Evolutionary conservation across 108 stramenopile genomes (phyloP).

Genomic region (Pinguiococcus pyrenoidosus): DNA sequence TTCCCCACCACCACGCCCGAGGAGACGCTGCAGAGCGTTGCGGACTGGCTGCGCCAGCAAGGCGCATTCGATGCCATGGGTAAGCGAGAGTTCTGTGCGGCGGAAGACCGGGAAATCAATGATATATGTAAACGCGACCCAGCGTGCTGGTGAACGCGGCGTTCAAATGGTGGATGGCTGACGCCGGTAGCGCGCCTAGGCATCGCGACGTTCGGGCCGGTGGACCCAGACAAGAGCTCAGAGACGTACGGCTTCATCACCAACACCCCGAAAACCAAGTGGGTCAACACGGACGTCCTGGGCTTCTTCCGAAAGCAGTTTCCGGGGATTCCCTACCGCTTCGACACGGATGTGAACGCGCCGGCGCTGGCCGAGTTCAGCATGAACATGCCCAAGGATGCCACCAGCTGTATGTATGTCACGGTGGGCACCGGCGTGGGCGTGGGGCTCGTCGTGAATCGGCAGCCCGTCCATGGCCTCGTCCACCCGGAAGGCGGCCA

Average conservation of each 20-base stretch:
- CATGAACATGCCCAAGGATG: slow-evolving; percentile 4
- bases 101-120: background rate
- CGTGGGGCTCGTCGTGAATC: slow-evolving; percentile 77
- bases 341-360: slow-evolving; percentile 97
- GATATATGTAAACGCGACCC: background rate
- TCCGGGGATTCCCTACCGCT: slow-evolving; percentile 31
- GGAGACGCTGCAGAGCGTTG: too few species aligned
- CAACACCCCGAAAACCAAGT: slow-evolving; percentile 70
- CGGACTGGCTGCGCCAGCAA: too few species aligned
- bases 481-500: slow-evolving; percentile 81
- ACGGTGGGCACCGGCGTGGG: slow-evolving; percentile 90
- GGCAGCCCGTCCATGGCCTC: slow-evolving; percentile 64
- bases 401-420: slow-evolving; percentile 59
- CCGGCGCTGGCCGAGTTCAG: slow-evolving; percentile 79
- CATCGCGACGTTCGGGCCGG: slow-evolving; percentile 82
- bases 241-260: slow-evolving; percentile 66
- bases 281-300: slow-evolving; percentile 35
- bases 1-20: slow-evolving; percentile 21
- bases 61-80: too few species aligned
- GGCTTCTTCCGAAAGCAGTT: slow-evolving; percentile 12
- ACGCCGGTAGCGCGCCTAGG: slow-evolving; percentile 37
- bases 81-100: too few species aligned
- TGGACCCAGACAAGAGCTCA: slow-evolving; percentile 44
- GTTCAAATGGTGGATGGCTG: background rate
- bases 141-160: background rate